A percentile compares a stretch with the other conserved stretches of the same genome.
Evolutionary conservation across 2,329 filamentous ascomycete species (phyloP).

Genomic region (Neoascochyta sp.): DNA sequence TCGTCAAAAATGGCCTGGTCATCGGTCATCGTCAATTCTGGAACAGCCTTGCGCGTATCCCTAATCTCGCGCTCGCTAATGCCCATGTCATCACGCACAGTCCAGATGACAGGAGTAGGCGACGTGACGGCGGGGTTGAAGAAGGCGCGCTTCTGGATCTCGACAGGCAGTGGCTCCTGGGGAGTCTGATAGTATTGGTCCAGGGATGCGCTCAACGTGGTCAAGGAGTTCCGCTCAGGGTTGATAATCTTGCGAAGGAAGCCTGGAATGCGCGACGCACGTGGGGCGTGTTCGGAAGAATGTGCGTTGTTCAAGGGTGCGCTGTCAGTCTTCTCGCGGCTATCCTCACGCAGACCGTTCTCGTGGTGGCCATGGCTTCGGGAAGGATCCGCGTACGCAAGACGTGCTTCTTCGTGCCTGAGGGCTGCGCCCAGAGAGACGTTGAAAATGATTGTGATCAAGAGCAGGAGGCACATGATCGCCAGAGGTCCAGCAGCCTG

Average conservation of each 20-base stretch:
- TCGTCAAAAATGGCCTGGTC: slow-evolving; percentile 46
- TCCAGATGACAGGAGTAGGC: slow-evolving; percentile 46
- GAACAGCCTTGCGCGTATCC: slow-evolving; percentile 39
- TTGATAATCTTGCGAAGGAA: slow-evolving; percentile 33
- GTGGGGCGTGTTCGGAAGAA: slow-evolving; percentile 16
- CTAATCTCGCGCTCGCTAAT: slow-evolving; percentile 43
- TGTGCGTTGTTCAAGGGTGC: slow-evolving; percentile 6
- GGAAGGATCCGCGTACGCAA: slow-evolving; percentile 26
- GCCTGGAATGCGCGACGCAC: slow-evolving; percentile 28
- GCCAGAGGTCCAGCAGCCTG: slow-evolving; percentile 42
- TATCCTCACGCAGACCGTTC: slow-evolving; percentile 18
- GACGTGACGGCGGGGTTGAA: slow-evolving; percentile 44
- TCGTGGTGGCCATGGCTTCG: slow-evolving; percentile 21
- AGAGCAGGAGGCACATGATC: slow-evolving; percentile 43
- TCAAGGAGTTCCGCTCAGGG: slow-evolving; percentile 31
- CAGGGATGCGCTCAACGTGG: slow-evolving; percentile 27
- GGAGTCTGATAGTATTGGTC: slow-evolving; percentile 33
- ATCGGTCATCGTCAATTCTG: slow-evolving; percentile 42
- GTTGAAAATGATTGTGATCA: slow-evolving; percentile 42
- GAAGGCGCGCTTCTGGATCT: slow-evolving; percentile 43
- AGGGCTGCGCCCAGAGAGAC: slow-evolving; percentile 35
- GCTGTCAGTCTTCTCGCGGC: slow-evolving; percentile 13
- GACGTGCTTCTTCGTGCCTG: slow-evolving; percentile 25
- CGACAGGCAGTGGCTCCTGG: slow-evolving; percentile 29
- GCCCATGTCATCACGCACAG: slow-evolving; percentile 44